These are phyloP conservation scores for Chlamydomonas sp. DNA, from an alignment of 139 green algal species.

Conservation along the genomic window DNA sequence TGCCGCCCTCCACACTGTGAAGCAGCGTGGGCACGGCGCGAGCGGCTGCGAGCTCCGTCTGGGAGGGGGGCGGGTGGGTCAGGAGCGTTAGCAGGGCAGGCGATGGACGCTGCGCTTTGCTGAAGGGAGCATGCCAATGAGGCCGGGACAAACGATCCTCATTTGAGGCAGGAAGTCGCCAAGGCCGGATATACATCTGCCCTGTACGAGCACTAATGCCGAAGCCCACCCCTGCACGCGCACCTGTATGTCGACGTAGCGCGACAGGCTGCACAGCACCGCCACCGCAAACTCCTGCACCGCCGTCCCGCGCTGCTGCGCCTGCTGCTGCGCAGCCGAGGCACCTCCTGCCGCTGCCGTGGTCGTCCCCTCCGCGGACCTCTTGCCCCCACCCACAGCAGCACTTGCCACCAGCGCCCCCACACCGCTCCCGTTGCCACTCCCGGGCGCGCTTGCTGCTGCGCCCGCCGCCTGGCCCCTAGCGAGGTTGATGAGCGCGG, in stretches of 20 bases:
- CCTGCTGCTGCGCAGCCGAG: neutral
- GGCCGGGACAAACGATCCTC: no score
- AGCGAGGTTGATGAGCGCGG: conserved; percentile 8
- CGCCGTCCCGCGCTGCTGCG: neutral
- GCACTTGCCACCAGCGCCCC: neutral
- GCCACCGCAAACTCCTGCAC: conserved; percentile 52
- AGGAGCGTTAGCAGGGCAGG: no score
- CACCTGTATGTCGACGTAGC: conserved; percentile 40
- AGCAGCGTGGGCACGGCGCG: conserved; percentile 43
- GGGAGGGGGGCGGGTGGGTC: neutral
- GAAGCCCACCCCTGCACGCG: neutral
- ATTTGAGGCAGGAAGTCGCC: no score
- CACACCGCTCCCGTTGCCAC: neutral
- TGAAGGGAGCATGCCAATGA: no score
- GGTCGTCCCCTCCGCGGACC: neutral
- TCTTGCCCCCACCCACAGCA: neutral
- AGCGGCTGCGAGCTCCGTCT: conserved; percentile 42
- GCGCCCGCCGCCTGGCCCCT: no score
- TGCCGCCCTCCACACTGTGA: conserved; percentile 13
- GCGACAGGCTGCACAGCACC: conserved; percentile 45
- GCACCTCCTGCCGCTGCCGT: neutral
- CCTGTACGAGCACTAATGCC: no score
- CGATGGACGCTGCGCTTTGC: no score
- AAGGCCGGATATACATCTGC: no score
- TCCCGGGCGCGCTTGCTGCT: no score